Base-by-base conservation (phyloP, 805 yeast genomes). In the Metschnikowia aberdeeniae region DNA sequence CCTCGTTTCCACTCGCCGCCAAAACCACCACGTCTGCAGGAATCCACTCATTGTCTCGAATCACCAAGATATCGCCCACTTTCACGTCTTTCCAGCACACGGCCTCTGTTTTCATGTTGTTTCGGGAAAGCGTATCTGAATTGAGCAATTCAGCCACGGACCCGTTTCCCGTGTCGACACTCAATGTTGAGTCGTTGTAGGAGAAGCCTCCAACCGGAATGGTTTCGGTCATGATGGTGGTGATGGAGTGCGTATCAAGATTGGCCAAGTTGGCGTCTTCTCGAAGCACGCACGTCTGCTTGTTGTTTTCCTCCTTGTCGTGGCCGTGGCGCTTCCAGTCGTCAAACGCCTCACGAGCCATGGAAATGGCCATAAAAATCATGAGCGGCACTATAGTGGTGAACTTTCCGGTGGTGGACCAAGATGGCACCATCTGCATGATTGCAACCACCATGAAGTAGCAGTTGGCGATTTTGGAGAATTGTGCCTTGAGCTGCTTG, bases 341-440 rank as follows among this genome's bases (percentile, higher is more conserved):
- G 63, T 93, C 99, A 63, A 75, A 90, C 0, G 95, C 99, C 67
- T 93, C 99, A 54, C 98, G 77, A 7, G 84, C 78, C 66, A 92
- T 89, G 0, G 98, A 88, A 24, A 93, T 86, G 6, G 88, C 73
- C 67, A 93, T 87, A 63, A 93, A 93, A 5, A 93, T 77, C 63
- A 83, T 68, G 46, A 93, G 72, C 1, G 99, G 98, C 34, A 90
- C 76, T 55, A 93, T 92, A 1, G 99, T 93, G 3, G 98, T 93
- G 60, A 81, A 89, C 10, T 89, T 85, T 48, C 98, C 99, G 0
- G 99, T 93, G 5, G 99, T 89, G 1, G 97, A 88, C 97, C 97
- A 93, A 2, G 89, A 80, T 0, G 99, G 98, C 39, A 93, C 84
- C 90, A 92, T 83, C 62, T 93, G 99, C 72, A 93, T 71, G 50